These are phyloP conservation scores for Bipolaris gigantea DNA, from an alignment of 2,329 filamentous ascomycete species.

Conservation along the genomic window DNA sequence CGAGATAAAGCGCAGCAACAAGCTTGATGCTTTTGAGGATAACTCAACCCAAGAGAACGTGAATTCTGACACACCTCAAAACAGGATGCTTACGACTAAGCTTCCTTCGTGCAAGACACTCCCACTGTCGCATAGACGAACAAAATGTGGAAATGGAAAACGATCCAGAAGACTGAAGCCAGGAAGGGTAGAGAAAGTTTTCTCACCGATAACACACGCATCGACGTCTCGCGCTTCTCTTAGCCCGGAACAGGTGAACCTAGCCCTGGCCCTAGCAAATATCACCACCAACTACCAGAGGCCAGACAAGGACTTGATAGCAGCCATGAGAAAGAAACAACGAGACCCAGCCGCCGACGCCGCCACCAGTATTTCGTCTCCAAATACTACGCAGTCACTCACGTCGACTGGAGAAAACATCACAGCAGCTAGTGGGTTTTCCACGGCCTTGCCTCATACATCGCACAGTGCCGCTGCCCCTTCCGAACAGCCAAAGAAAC, in stretches of 20 bases:
- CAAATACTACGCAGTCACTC: neutral
- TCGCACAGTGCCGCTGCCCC: neutral
- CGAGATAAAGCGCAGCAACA: neutral
- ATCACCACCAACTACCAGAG: constrained; percentile 4
- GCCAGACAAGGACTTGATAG: neutral
- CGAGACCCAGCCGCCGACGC: neutral
- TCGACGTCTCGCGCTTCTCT: neutral
- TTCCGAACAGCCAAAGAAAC: neutral
- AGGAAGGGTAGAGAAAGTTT: neutral
- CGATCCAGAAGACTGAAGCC: neutral
- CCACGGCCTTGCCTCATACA: neutral
- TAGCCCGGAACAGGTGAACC: neutral
- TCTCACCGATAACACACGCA: neutral
- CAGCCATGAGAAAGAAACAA: neutral
- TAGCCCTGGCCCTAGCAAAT: constrained; percentile 3
- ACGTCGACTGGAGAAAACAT: neutral
- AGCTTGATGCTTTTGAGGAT: neutral
- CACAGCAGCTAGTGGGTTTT: neutral
- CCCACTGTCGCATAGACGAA: no score
- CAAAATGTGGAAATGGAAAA: neutral
- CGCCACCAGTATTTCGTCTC: no score
- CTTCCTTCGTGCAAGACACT: neutral
- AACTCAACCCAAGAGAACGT: no score
- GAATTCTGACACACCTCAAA: neutral
- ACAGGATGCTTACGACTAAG: neutral